phyloP scores from a whole-genome alignment of 768 basidiomycete genomes.

The Russula virescens region DNA sequence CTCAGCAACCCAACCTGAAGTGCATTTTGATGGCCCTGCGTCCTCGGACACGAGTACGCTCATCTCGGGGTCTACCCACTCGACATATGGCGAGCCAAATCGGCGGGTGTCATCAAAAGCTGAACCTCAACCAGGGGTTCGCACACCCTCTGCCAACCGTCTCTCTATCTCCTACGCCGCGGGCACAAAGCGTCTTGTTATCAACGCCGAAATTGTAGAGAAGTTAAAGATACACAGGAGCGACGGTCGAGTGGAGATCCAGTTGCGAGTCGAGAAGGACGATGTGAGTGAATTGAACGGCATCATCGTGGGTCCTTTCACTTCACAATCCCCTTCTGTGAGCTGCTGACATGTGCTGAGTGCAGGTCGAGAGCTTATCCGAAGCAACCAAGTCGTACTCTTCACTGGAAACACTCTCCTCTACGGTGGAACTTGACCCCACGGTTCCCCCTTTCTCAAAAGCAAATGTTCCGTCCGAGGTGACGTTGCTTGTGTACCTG shows the following conservation, averaged over 20 bases:
- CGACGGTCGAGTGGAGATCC: conserved; percentile 82
- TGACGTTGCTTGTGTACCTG: conserved; percentile 70
- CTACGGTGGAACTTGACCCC: conserved; percentile 44
- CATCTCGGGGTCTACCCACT: conserved; percentile 17
- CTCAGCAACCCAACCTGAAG: conserved; percentile 20
- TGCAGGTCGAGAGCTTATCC: conserved; percentile 70
- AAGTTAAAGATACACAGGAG: conserved; percentile 72
- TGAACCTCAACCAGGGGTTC: conserved; percentile 28
- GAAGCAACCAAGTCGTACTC: conserved; percentile 67
- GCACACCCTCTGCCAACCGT: conserved; percentile 68
- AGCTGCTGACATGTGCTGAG: conserved; percentile 6
- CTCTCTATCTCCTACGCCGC: conserved; percentile 95
- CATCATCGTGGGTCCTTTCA: conserved; percentile 53
- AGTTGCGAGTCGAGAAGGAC: conserved; percentile 53
- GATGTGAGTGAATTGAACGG: conserved; percentile 59
- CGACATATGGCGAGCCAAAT: conserved; percentile 19
- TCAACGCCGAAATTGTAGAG: conserved; percentile 85
- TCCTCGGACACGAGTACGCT: conserved; percentile 23
- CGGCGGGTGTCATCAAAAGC: conserved; percentile 29
- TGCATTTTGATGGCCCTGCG: conserved; percentile 17
- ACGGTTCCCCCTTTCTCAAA: conserved; percentile 73
- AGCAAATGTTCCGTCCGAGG: conserved; percentile 43
- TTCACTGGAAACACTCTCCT: conserved; percentile 45
- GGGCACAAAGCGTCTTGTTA: conserved; percentile 77
- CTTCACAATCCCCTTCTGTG: not conserved